Evolutionary conservation across 129 eudicot genomes (phyloP).

Genomic region (Apium graveolens): DNA sequence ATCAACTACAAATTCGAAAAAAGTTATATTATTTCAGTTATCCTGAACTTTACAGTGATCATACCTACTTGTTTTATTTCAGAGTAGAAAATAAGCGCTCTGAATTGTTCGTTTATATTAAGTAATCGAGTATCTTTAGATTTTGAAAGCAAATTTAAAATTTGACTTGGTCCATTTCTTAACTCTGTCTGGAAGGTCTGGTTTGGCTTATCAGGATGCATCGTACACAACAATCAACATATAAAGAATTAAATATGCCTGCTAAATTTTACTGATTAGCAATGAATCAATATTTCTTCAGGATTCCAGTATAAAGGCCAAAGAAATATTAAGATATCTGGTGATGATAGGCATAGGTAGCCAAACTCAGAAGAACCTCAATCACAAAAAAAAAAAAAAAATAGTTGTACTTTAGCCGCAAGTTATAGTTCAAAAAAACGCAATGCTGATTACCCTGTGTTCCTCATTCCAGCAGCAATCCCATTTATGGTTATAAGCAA

Average conservation of each 20-base stretch:
- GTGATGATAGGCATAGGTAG: background rate
- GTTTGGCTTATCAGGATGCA: too few species aligned
- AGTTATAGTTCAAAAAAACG: background rate
- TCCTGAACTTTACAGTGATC: too few species aligned
- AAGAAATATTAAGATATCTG: background rate
- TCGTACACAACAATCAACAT: too few species aligned
- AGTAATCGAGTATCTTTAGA: too few species aligned
- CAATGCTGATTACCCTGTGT: slow-evolving; percentile 52
- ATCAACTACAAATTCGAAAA: too few species aligned
- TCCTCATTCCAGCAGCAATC: slow-evolving; percentile 96
- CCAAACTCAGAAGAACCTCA: background rate
- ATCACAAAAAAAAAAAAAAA: background rate
- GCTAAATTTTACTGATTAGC: background rate
- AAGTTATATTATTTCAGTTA: too few species aligned
- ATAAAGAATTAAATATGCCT: background rate
- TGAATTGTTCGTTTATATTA: too few species aligned
- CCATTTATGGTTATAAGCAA: slow-evolving; percentile 88
- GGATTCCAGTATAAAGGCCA: background rate
- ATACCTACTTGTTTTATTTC: too few species aligned
- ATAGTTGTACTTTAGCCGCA: background rate
- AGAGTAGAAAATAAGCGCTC: too few species aligned
- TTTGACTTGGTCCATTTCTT: too few species aligned
- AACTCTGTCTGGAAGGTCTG: too few species aligned
- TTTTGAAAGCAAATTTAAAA: too few species aligned
- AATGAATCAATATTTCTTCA: background rate